A percentile compares a stretch with the other conserved stretches of the same genome.
phyloP scores from a whole-genome alignment of 1,139 yeast genomes.

The Blastobotrys arbuscula region DNA sequence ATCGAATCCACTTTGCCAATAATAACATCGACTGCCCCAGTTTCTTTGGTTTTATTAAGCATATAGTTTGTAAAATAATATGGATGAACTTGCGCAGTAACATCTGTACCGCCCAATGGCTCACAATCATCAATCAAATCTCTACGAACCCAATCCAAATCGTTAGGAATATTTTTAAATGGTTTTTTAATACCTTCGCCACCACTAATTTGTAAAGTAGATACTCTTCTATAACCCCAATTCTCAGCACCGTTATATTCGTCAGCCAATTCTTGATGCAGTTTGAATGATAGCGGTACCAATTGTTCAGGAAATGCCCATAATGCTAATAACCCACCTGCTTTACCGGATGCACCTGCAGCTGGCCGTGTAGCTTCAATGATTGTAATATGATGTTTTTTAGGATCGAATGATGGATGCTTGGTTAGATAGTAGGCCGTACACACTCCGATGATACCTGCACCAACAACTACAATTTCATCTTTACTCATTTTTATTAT shows the following conservation, averaged over 20 bases:
- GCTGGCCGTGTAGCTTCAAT: slow-evolving; percentile 90
- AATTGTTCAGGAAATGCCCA: slow-evolving; percentile 98
- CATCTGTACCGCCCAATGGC: slow-evolving; percentile 73
- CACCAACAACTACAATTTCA: slow-evolving; percentile 52
- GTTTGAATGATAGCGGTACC: slow-evolving; percentile 78
- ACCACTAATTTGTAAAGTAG: slow-evolving; percentile 85
- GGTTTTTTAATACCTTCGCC: slow-evolving; percentile 9
- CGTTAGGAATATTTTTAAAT: slow-evolving; percentile 48
- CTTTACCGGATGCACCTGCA: slow-evolving; percentile 96
- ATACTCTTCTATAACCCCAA: slow-evolving; percentile 90
- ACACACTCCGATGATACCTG: slow-evolving; percentile 94
- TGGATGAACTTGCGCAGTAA: slow-evolving; percentile 97
- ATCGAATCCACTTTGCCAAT: slow-evolving; percentile 78
- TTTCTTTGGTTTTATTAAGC: slow-evolving; percentile 71
- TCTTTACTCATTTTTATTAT: slow-evolving; percentile 19
- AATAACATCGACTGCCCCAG: slow-evolving; percentile 78
- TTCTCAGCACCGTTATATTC: slow-evolving; percentile 72
- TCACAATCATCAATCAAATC: slow-evolving; percentile 69
- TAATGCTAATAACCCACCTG: slow-evolving; percentile 88
- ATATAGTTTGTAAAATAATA: slow-evolving; percentile 82
- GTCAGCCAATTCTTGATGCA: slow-evolving; percentile 79
- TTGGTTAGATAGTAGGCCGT: slow-evolving; percentile 83
- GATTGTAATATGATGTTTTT: slow-evolving; percentile 75
- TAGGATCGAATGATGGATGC: slow-evolving; percentile 73
- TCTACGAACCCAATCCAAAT: slow-evolving; percentile 75